phyloP scores from a whole-genome alignment of 2,329 filamentous ascomycete species.

The Aphanocladium album region DNA sequence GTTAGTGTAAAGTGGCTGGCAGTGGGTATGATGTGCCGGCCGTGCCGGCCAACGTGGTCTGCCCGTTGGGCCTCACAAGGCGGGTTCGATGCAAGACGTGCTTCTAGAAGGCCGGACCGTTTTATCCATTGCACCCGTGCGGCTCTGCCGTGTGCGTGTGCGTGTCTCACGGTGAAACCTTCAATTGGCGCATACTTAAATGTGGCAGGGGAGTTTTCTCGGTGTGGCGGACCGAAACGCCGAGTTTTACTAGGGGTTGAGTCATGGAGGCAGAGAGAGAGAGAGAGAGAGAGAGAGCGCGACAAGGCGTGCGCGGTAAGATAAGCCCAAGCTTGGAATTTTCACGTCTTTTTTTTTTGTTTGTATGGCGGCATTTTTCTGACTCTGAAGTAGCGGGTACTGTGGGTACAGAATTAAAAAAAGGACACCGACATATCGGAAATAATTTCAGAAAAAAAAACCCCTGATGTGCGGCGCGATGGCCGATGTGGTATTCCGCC shows the following conservation, averaged over 20 bases:
- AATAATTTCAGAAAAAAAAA: not conserved
- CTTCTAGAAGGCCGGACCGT: not conserved
- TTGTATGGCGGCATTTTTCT: not conserved
- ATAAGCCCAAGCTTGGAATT: not conserved
- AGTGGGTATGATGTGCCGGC: not conserved
- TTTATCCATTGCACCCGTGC: too few relatives aligned
- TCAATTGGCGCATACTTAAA: not conserved
- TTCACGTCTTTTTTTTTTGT: too few relatives aligned
- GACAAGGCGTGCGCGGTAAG: not conserved
- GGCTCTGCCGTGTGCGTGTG: too few relatives aligned
- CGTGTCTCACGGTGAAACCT: too few relatives aligned
- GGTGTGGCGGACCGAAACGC: conserved; percentile 5
- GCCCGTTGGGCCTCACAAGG: not conserved
- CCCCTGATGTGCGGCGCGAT: not conserved
- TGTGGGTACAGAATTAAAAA: not conserved
- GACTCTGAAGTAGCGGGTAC: not conserved
- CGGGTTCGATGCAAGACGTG: not conserved
- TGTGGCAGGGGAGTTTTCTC: too few relatives aligned
- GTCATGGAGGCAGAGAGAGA: too few relatives aligned
- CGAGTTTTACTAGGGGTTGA: not conserved
- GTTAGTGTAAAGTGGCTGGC: not conserved
- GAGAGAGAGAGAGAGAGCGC: not conserved
- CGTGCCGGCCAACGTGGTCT: not conserved
- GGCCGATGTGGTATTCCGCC: not conserved
- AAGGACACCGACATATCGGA: not conserved